phyloP scores from a whole-genome alignment of 1,284 basidiomycete genomes.

The Sanghuangporus baumii region DNA sequence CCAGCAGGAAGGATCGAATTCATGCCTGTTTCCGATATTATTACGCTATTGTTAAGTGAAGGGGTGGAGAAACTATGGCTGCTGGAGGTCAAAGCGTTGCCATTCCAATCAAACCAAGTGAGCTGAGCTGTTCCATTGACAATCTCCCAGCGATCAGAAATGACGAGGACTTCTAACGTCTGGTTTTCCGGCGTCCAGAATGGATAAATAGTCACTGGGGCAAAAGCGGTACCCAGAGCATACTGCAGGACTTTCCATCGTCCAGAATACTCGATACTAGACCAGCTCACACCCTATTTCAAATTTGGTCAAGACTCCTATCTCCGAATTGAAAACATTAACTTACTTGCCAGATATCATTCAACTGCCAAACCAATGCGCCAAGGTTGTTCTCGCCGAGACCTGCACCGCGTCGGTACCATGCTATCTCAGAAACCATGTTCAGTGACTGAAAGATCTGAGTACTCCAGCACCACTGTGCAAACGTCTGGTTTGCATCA shows the following conservation, averaged over 20 bases:
- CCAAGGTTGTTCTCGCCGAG: constrained; percentile 56
- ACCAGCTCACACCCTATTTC: constrained; percentile 45
- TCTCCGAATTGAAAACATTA: background rate
- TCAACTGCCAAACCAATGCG: constrained; percentile 58
- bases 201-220: constrained; percentile 46
- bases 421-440: constrained; percentile 54
- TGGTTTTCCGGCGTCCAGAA: constrained; percentile 48
- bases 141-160: constrained; percentile 45
- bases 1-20: constrained; percentile 40
- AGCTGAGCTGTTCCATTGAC: constrained; percentile 44
- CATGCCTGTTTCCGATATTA: constrained; percentile 37
- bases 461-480: constrained; percentile 57
- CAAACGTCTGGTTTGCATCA: constrained; percentile 51
- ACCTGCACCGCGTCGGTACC: constrained; percentile 54
- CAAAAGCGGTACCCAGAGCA: constrained; percentile 40
- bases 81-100: constrained; percentile 35
- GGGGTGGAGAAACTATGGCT: constrained; percentile 39
- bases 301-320: background rate
- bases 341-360: constrained; percentile 55
- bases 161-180: constrained; percentile 44
- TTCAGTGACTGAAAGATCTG: constrained; percentile 54
- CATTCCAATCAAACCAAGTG: constrained; percentile 57
- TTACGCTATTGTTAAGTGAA: constrained; percentile 44
- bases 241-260: constrained; percentile 61
- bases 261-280: constrained; percentile 54